Evolutionary conservation across 2,329 filamentous ascomycete species (phyloP).

Genomic region (Colletotrichum sp.): DNA sequence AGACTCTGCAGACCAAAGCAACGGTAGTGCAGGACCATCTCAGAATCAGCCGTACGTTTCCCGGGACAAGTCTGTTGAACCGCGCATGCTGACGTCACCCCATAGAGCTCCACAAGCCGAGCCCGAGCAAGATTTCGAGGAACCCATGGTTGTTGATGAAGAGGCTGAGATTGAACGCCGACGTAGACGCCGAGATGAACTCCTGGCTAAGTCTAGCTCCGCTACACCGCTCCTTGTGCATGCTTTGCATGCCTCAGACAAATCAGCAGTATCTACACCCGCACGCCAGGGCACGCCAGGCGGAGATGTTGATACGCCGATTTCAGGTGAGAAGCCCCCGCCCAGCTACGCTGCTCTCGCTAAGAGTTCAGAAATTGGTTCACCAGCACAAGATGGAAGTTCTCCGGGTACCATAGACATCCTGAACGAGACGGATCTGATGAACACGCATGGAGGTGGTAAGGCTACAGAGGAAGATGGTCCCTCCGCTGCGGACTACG

Average conservation of each 20-base stretch:
- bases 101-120: conserved; percentile 30
- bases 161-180: conserved; percentile 85
- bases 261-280: conserved; percentile 60
- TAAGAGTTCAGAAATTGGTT: conserved; percentile 40
- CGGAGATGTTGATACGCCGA: conserved; percentile 46
- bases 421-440: conserved; percentile 69
- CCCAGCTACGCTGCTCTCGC: background rate
- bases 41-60: conserved; percentile 37
- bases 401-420: conserved; percentile 68
- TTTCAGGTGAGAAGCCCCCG: conserved; percentile 46
- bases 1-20: conserved; percentile 52
- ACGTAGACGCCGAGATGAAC: conserved; percentile 82
- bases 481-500: conserved; percentile 91
- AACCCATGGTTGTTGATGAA: conserved; percentile 73
- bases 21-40: conserved; percentile 30
- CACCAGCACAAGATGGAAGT: conserved; percentile 54
- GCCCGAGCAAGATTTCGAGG: conserved; percentile 51
- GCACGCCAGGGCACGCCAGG: conserved; percentile 49
- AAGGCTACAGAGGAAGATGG: conserved; percentile 64
- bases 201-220: conserved; percentile 81
- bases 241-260: conserved; percentile 70
- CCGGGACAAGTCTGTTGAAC: background rate
- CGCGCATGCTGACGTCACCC: background rate
- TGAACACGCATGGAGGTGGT: conserved; percentile 60
- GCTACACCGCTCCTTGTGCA: conserved; percentile 77